These are phyloP conservation scores for Thuidium tamariscinum DNA, from an alignment of 225 moss, liverwort and hornwort genomes.

Conservation along the genomic window DNA sequence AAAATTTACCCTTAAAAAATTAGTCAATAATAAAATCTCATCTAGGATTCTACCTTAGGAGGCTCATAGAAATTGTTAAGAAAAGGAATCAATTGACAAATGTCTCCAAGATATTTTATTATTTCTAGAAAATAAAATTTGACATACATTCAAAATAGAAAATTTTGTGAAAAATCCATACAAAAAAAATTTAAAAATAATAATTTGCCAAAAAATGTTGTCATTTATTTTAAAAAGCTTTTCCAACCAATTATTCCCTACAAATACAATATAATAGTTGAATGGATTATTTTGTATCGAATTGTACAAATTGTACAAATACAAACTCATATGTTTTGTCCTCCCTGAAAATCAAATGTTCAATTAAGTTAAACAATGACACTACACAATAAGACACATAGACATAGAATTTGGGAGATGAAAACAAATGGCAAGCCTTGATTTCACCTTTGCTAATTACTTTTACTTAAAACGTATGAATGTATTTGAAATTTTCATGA, in stretches of 20 bases:
- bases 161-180: neutral
- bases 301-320: neutral
- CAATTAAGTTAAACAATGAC: neutral
- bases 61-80: neutral
- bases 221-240: neutral
- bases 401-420: neutral
- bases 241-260: neutral
- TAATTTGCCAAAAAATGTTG: neutral
- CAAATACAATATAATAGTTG: neutral
- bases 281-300: neutral
- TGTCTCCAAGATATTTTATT: neutral
- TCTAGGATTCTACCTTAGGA: neutral
- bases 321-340: no score
- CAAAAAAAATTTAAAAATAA: neutral
- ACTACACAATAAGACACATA: neutral
- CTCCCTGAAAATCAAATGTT: no score
- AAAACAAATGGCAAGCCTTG: neutral
- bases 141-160: neutral
- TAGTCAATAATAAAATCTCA: neutral
- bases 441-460: neutral
- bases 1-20: neutral
- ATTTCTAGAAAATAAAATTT: rapidly evolving
- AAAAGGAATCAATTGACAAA: neutral
- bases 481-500: neutral
- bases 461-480: neutral